Evolutionary conservation across 306 rosid genomes (phyloP).

Genomic region (Medicago lupulina): DNA sequence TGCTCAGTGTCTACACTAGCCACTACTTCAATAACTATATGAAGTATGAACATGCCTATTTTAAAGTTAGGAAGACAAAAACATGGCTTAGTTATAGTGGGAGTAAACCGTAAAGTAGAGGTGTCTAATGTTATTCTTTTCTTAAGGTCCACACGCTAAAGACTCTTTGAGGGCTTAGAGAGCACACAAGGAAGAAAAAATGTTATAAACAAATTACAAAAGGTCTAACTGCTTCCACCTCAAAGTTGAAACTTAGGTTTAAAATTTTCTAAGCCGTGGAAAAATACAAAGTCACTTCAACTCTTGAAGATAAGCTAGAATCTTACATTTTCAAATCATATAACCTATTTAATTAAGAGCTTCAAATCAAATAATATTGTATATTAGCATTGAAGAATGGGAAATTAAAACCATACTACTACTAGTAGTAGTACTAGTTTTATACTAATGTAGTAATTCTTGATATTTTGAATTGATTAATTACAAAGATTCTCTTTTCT

Average conservation of each 20-base stretch:
- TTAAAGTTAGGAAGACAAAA: conserved; percentile 8
- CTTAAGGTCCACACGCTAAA: conserved; percentile 80
- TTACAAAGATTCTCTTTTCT: conserved; percentile 40
- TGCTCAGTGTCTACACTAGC: conserved; percentile 9
- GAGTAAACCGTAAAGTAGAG: conserved; percentile 52
- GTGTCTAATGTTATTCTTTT: conserved; percentile 37
- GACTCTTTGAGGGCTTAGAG: conserved; percentile 50
- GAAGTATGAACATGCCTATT: conserved; percentile 39
- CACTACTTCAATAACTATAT: conserved; percentile 10
- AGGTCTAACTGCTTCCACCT: conserved; percentile 82
- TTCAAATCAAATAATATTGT: neutral
- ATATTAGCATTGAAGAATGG: neutral
- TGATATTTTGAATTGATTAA: conserved; percentile 42
- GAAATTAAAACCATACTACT: too few relatives aligned
- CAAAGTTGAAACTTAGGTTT: conserved; percentile 51
- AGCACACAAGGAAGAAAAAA: conserved; percentile 28
- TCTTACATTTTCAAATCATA: conserved; percentile 32
- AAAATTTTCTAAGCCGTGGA: conserved; percentile 42
- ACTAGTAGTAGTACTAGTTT: neutral
- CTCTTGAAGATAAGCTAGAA: conserved; percentile 45
- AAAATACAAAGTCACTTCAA: conserved; percentile 41
- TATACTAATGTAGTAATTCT: conserved; percentile 6
- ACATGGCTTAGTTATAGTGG: conserved; percentile 37
- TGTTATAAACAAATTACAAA: conserved; percentile 29
- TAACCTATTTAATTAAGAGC: conserved; percentile 9